Percentiles rank a stretch among this genome's conserved stretches.
phyloP scores from a whole-genome alignment of 2,329 filamentous ascomycete genomes.

The Cryphonectria japonica region DNA sequence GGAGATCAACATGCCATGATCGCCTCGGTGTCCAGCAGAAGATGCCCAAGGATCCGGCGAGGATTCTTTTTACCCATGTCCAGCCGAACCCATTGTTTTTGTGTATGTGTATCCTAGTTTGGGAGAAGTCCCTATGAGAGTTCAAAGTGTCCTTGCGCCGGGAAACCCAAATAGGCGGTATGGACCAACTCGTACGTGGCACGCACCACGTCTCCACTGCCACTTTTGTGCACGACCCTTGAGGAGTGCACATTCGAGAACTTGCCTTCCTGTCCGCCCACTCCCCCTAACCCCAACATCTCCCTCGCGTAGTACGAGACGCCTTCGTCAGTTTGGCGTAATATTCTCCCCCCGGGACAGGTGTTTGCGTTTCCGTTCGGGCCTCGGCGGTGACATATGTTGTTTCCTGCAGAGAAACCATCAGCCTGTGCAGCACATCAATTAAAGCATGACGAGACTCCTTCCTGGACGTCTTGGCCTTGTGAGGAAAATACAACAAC shows the following conservation, averaged over 20 bases:
- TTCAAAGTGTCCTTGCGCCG: not conserved
- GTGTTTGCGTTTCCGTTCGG: not conserved
- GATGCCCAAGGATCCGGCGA: not conserved
- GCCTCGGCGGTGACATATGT: not conserved
- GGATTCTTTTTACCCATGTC: not conserved
- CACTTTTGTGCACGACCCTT: not conserved
- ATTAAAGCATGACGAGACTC: not conserved
- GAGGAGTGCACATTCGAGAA: not conserved
- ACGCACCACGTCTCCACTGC: not conserved
- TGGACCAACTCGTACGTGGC: not conserved
- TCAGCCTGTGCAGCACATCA: not conserved
- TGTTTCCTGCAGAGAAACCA: not conserved
- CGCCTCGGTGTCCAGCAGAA: not conserved
- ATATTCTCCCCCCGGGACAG: not conserved
- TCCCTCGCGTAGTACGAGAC: not conserved
- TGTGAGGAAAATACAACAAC: not conserved
- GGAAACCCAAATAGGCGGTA: not conserved
- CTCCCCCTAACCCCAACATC: not conserved
- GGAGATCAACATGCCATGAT: not conserved
- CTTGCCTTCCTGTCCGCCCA: not conserved
- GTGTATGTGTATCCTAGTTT: not conserved
- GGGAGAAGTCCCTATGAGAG: not conserved
- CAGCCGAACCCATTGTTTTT: not conserved
- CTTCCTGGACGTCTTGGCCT: not conserved
- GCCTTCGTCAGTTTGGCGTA: not conserved